phyloP scores from a whole-genome alignment of 352 stramenopile genomes.

The Pythium pectinolyticum region DNA sequence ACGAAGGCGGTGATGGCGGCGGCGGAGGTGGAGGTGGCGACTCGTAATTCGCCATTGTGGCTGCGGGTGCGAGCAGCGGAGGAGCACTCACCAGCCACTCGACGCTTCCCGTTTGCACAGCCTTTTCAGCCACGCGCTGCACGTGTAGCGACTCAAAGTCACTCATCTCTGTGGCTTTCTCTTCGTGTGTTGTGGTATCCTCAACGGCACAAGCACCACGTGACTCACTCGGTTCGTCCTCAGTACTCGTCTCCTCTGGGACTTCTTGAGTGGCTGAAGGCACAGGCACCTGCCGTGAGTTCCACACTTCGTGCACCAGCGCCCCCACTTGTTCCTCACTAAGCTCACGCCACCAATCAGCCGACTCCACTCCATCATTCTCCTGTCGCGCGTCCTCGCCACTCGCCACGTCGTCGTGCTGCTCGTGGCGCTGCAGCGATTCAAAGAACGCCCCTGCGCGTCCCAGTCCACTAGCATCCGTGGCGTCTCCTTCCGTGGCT shows the following conservation, averaged over 20 bases:
- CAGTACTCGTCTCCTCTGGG: too few species aligned
- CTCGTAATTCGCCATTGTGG: too few species aligned
- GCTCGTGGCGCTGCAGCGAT: not conserved
- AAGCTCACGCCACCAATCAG: constrained; percentile 28
- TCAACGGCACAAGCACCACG: too few species aligned
- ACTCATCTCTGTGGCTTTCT: not conserved
- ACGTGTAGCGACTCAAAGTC: not conserved
- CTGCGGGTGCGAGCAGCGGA: too few species aligned
- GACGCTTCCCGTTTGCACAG: constrained; percentile 28
- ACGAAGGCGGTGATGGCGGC: not conserved
- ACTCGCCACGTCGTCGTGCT: not conserved
- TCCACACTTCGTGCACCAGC: constrained; percentile 25
- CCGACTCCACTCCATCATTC: not conserved
- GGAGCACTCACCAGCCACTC: constrained; percentile 1
- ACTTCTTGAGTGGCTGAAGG: too few species aligned
- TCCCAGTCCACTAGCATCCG: constrained; percentile 14
- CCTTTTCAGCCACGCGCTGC: constrained; percentile 25
- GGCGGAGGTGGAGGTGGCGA: not conserved
- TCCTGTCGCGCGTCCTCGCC: not conserved
- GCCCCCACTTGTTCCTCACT: constrained; percentile 27
- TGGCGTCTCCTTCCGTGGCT: not conserved
- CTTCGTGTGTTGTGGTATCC: too few species aligned
- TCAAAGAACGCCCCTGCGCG: constrained; percentile 25
- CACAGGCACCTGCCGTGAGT: constrained; percentile 10
- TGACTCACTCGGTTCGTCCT: too few species aligned